Conservation (phyloP, 108 stramenopile genomes). For the Pseudonitzschia multiseries region DNA sequence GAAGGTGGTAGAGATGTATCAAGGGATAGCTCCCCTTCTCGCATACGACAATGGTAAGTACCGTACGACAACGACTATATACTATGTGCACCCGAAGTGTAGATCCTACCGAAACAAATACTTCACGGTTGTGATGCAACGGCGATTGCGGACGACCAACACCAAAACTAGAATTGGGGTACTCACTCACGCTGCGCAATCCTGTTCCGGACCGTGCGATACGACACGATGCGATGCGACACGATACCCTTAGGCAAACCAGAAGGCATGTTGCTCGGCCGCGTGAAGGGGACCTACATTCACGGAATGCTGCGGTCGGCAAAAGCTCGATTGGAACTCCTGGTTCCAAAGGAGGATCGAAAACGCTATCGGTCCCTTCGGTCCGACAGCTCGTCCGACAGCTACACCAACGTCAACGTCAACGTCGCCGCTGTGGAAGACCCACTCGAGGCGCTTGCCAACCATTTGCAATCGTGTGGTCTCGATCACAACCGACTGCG, state of each 20-base stretch:
- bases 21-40: background rate
- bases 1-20: background rate
- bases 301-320: conserved; percentile 37
- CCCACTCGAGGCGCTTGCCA: conserved; percentile 33
- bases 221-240: no score
- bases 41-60: conserved; percentile 27
- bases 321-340: conserved; percentile 31
- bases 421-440: conserved; percentile 8
- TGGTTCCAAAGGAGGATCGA: conserved; percentile 17
- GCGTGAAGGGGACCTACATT: conserved; percentile 40
- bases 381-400: background rate
- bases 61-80: no score
- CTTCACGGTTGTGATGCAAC: no score
- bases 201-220: background rate
- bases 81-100: no score
- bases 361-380: conserved; percentile 7
- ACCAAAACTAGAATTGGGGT: background rate
- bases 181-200: background rate
- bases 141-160: no score
- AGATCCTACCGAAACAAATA: no score
- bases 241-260: conserved; percentile 8
- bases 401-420: no score
- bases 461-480: conserved; percentile 23
- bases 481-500: conserved; percentile 22
- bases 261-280: conserved; percentile 34